phyloP scores from a whole-genome alignment of 202 grass and related monocot genomes.

The Elaeis oleifera region DNA sequence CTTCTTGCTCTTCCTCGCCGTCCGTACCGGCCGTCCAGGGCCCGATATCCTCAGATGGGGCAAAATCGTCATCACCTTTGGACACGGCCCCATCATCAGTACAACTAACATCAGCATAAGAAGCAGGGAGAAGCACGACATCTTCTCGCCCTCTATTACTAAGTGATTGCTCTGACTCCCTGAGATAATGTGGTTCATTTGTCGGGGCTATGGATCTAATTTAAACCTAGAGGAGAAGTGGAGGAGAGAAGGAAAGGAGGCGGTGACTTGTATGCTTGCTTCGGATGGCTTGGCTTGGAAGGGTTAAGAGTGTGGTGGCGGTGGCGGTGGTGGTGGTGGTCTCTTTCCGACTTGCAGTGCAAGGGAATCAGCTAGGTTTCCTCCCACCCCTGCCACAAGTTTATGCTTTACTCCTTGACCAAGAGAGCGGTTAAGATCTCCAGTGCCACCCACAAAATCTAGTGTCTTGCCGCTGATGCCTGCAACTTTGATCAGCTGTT shows the following conservation, averaged over 20 bases:
- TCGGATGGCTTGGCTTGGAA: not conserved
- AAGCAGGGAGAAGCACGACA: not conserved
- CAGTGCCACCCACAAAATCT: too few relatives aligned
- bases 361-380: slow-evolving; percentile 3
- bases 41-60: not conserved
- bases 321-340: slow-evolving; percentile 1
- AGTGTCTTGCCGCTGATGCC: too few relatives aligned
- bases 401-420: slow-evolving; percentile 11
- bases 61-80: too few relatives aligned
- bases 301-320: not conserved
- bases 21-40: not conserved
- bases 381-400: not conserved
- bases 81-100: not conserved
- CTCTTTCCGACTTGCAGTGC: slow-evolving; percentile 12
- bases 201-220: not conserved
- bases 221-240: slow-evolving; percentile 1
- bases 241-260: not conserved
- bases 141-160: not conserved
- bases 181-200: not conserved
- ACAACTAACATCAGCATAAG: not conserved
- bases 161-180: not conserved
- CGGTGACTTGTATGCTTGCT: not conserved
- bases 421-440: not conserved
- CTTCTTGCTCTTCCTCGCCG: not conserved
- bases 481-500: too few relatives aligned